phyloP scores from a whole-genome alignment of 148 eudicot genomes.

The Salicornia ramosissima region DNA sequence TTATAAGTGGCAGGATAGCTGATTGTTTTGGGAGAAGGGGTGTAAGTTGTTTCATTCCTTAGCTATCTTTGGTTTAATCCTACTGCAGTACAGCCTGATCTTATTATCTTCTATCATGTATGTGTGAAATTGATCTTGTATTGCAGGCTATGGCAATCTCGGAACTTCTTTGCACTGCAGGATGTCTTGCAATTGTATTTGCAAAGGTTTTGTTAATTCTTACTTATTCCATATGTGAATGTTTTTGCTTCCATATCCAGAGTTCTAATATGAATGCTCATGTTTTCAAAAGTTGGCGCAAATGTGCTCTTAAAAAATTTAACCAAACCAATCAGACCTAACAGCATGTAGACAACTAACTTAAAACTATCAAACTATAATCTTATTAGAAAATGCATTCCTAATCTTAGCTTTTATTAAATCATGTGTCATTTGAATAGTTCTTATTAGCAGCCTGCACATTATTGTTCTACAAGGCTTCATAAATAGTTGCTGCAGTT shows the following conservation, averaged over 20 bases:
- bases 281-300: too few species aligned
- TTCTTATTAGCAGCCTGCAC: background rate
- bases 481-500: background rate
- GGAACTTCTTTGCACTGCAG: constrained; percentile 46
- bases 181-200: constrained; percentile 58
- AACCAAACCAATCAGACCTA: background rate
- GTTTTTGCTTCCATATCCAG: background rate
- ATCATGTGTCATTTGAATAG: background rate
- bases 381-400: background rate
- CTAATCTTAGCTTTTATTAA: background rate
- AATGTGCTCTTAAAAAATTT: too few species aligned
- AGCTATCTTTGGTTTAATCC: background rate
- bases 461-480: background rate
- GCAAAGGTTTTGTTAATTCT: constrained; percentile 44
- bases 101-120: background rate
- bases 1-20: constrained; percentile 47
- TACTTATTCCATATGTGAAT: background rate
- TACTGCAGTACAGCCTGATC: background rate
- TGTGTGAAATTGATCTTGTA: background rate
- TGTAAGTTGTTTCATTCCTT: constrained; percentile 29
- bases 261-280: background rate
- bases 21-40: constrained; percentile 44
- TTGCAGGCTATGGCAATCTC: constrained; percentile 66
- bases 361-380: background rate
- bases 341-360: background rate